Base-by-base conservation (phyloP, 2,329 filamentous ascomycete genomes). In the Stachybotrys elegans region DNA sequence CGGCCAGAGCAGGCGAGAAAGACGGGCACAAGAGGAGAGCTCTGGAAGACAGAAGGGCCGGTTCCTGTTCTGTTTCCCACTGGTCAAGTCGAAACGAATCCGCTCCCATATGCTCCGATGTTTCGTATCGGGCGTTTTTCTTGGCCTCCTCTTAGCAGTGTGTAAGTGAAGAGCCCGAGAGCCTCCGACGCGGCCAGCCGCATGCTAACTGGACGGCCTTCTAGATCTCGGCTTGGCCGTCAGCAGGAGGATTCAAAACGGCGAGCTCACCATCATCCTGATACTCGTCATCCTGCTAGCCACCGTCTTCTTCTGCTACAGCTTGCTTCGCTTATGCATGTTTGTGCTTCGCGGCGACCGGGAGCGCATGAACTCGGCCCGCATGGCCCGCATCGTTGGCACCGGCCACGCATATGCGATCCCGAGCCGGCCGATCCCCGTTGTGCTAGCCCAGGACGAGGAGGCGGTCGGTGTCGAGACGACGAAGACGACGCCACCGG, bases 301-400 rank as follows among this genome's bases (percentile, higher is more conserved):
- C 25, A 83, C 84, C 2, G 79, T 92, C 51, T 81, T 94, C 66
- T 93, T 95, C 72, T 85, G 81, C 57, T 88, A 94, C 64, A 80
- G 83, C 34, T 68, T 93, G 14, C 78, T 93, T 45, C 81, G 86
- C 16, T 73, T 94, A 4, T 83, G 79, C 62, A 76, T 94, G 65
- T 63, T 86, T 39, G 64, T 84, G 13, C 65, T 82, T 43, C 75
- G 73, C 27, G 72, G 72, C 6, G 68, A 65, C 43, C 60, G 62
- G 8, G 42, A 55, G 23, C 48, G 48, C n/a, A 44, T 48, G 29
- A 40, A 50, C 36, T 47, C 53, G 16, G 47, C 51, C 41, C 45
- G 51, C 14, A 46, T 60, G 32, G 58, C 62, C 12, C 69, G 75
- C 36, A 73, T 78, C 54, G 67, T 72, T 35, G 76, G 73, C 1